phyloP scores from a whole-genome alignment of 805 yeast genomes.

The Yamadazyma tumulicola region DNA sequence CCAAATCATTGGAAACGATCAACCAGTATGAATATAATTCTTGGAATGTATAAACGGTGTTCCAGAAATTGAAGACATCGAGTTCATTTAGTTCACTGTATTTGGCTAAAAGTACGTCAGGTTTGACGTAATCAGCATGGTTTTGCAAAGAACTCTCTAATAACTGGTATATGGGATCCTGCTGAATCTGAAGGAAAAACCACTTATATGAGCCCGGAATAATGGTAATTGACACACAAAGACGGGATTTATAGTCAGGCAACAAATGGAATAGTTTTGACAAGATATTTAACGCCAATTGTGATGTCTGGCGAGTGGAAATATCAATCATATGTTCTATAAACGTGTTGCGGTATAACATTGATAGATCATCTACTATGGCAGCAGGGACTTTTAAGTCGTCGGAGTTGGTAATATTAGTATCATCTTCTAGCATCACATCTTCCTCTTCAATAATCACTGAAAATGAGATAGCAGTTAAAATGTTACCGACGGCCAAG shows the following conservation, averaged over 20 bases:
- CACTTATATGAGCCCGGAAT: constrained; percentile 37
- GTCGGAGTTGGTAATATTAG: constrained; percentile 19
- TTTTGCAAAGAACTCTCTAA: constrained; percentile 6
- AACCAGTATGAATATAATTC: constrained; percentile 67
- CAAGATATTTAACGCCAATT: constrained; percentile 16
- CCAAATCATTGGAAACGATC: constrained; percentile 63
- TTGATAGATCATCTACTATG: constrained; percentile 10
- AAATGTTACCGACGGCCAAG: constrained; percentile 16
- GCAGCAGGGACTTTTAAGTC: constrained; percentile 5
- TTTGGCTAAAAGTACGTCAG: constrained; percentile 8
- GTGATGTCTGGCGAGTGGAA: constrained; percentile 10
- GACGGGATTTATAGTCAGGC: constrained; percentile 33
- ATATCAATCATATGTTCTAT: constrained; percentile 17
- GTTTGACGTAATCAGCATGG: constrained; percentile 13
- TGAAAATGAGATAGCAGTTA: constrained; percentile 18
- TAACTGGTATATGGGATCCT: constrained; percentile 14
- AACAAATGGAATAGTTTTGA: constrained; percentile 33
- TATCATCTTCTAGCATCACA: constrained; percentile 8
- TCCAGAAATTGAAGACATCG: constrained; percentile 24
- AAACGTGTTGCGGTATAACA: constrained; percentile 19
- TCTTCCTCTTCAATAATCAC: constrained; percentile 6
- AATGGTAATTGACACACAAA: constrained; percentile 40
- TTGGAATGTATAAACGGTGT: constrained; percentile 45
- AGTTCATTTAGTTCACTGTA: constrained; percentile 4
- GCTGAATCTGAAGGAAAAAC: constrained; percentile 24